Evolutionary conservation across 192 early-diverging fungal species (phyloP).

Genomic region (Umbelopsis isabellina): DNA sequence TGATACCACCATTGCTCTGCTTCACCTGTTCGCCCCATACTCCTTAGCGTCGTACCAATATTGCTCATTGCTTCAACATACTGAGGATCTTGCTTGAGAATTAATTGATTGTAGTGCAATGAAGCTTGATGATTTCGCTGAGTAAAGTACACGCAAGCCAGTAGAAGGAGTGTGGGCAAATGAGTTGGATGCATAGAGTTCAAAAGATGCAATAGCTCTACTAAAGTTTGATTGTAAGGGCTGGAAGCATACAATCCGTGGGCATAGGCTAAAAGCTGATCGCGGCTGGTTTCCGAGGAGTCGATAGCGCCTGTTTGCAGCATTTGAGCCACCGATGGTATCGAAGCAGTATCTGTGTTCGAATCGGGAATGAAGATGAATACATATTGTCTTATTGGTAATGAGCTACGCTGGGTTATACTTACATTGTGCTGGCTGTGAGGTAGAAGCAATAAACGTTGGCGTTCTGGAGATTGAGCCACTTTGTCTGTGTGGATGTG

Average conservation of each 20-base stretch:
- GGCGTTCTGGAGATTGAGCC: not conserved
- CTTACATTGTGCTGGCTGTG: slow-evolving; percentile 13
- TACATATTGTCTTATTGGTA: not conserved
- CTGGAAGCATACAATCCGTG: slow-evolving; percentile 63
- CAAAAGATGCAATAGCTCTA: slow-evolving; percentile 50
- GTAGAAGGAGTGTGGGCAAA: slow-evolving; percentile 81
- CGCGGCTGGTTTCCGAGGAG: slow-evolving; percentile 41
- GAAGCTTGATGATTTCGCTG: slow-evolving; percentile 72
- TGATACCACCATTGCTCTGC: slow-evolving; percentile 86
- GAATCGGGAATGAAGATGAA: not conserved
- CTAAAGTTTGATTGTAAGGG: slow-evolving; percentile 53
- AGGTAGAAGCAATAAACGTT: not conserved
- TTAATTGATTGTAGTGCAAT: slow-evolving; percentile 79
- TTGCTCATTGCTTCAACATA: slow-evolving; percentile 94
- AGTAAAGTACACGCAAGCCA: slow-evolving; percentile 89
- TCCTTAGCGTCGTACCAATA: slow-evolving; percentile 86
- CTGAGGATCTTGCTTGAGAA: slow-evolving; percentile 78
- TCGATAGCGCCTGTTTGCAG: slow-evolving; percentile 5
- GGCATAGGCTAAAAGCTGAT: slow-evolving; percentile 63
- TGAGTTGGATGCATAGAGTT: slow-evolving; percentile 64
- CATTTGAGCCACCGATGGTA: slow-evolving; percentile 10
- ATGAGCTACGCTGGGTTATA: not conserved
- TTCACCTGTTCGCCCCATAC: slow-evolving; percentile 68
- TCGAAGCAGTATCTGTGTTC: not conserved
- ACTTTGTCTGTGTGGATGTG: not conserved